Conservation (phyloP, 148 eudicot genomes). For the Selenicereus undatus region DNA sequence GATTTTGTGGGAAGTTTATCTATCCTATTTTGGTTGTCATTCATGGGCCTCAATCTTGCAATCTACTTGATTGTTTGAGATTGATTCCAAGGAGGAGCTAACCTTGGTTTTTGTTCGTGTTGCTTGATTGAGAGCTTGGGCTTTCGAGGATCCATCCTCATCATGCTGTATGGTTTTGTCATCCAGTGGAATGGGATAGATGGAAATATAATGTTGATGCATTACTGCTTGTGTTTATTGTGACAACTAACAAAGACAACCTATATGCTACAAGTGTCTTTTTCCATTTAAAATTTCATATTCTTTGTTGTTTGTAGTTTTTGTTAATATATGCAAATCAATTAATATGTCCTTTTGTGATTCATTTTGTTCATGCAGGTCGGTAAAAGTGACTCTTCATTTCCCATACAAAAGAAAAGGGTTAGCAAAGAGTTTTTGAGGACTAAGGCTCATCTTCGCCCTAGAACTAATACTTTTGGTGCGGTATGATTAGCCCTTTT, state of each 20-base stretch:
- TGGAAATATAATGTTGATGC: background rate
- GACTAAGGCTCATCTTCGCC: constrained; percentile 98
- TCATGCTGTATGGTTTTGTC: background rate
- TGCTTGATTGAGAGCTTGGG: too few species aligned
- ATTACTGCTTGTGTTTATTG: background rate
- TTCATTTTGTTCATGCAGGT: constrained; percentile 42
- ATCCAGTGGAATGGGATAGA: background rate
- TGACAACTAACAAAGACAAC: background rate
- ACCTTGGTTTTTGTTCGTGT: too few species aligned
- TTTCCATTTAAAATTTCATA: background rate
- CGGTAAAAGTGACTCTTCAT: constrained; percentile 82
- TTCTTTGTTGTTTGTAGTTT: background rate
- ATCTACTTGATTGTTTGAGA: too few species aligned
- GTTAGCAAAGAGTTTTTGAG: constrained; percentile 91
- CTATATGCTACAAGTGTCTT: background rate
- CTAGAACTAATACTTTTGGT: constrained; percentile 94
- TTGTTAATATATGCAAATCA: background rate
- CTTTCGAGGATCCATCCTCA: too few species aligned
- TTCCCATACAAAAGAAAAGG: constrained; percentile 97
- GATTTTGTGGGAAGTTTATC: too few species aligned
- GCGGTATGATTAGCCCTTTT: constrained; percentile 61
- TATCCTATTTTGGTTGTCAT: too few species aligned
- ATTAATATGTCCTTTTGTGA: constrained; percentile 1
- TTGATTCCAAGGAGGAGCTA: too few species aligned
- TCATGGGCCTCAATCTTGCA: too few species aligned